Base-by-base conservation (phyloP, 176 grass and related monocot species). In the Avena insularis region DNA sequence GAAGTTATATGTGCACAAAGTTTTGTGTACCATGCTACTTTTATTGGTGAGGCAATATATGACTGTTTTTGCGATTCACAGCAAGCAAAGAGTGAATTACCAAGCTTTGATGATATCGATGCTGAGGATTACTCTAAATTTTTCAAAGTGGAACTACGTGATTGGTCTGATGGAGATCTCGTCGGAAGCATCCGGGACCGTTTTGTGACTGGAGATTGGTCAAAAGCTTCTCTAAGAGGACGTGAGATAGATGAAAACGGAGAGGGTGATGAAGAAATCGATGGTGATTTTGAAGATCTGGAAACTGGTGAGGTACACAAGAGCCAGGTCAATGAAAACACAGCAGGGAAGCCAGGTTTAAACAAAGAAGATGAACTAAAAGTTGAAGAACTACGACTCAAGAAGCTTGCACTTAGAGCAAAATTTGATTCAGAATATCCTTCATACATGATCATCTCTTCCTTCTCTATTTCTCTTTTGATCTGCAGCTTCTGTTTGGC, bases 361-460 rank as follows among this genome's bases (percentile, higher is more conserved):
- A 17, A 73, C 48, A 89, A 80, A 62, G 71, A 71, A 77, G 88
- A 86, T 89, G 88, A 89, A 51, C 68, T 68, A 87, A 91, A 93
- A 89, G 81, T 25, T 81, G 90, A 96, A 80, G 94, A 93, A 21
- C 88, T 94, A 83, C 94, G 80, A 80, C 89, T 84, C 35, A 99
- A 96, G 85, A 99, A 99, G 83, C 94, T 96, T 77, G 92, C 90
- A 69, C 92, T 94, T 74, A 84, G 84, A 87, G 89, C 90, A 85
- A 95, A 93, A 83, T 99, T 99, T 86, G 93, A 99, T 90, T 88
- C 90, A 77, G 75, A 90, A 94, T 99, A 98, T 98, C 96, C 93
- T 98, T 92, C 67, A 3, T 77, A 73, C 36, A 12, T 63, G 19
- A 45, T 64, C 10, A 20, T 40, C 83, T 78, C 87, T 43, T 73